A percentile compares a stretch with the other conserved stretches of the same genome.
Evolutionary conservation across 1,139 yeast species (phyloP).

Genomic region (Sugiyamaella japonica): DNA sequence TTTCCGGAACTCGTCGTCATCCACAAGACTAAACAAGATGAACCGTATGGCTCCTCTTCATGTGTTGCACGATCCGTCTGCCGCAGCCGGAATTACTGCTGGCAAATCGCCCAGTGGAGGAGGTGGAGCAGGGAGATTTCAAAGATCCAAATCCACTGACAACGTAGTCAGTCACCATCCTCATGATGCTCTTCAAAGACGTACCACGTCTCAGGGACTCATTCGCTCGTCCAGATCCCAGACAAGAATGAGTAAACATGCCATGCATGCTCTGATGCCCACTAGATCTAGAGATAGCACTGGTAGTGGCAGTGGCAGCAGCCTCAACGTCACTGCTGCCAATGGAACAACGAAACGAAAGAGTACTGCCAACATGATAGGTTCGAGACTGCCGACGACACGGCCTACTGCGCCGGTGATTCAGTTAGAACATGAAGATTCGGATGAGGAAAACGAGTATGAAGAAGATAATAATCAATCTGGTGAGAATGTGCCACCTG

Average conservation of each 20-base stretch:
- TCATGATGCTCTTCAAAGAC: slow-evolving; percentile 16
- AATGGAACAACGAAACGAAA: not conserved
- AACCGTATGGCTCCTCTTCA: slow-evolving; percentile 19
- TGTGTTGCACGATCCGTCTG: slow-evolving; percentile 4
- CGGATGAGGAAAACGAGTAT: slow-evolving; percentile 39
- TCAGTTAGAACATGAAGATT: slow-evolving; percentile 35
- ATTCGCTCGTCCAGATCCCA: slow-evolving; percentile 29
- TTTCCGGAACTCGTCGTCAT: slow-evolving; percentile 22
- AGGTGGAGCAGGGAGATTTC: slow-evolving; percentile 13
- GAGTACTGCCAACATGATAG: slow-evolving; percentile 2
- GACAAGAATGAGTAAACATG: slow-evolving; percentile 23
- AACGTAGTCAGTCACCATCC: slow-evolving; percentile 11
- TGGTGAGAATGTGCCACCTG: not conserved
- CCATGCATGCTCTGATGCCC: slow-evolving; percentile 9
- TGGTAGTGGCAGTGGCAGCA: not conserved
- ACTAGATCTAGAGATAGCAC: slow-evolving; percentile 15
- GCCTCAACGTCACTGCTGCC: not conserved
- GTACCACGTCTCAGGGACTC: slow-evolving; percentile 16
- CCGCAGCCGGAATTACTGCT: slow-evolving; percentile 11
- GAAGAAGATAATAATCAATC: slow-evolving; percentile 8
- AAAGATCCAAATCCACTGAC: slow-evolving; percentile 20
- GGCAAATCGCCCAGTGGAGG: not conserved
- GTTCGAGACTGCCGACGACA: slow-evolving; percentile 14
- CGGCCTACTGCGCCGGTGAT: slow-evolving; percentile 33
- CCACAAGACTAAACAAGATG: slow-evolving; percentile 24